Evolutionary conservation across 106 monocot species (phyloP).

Genomic region (Dioscorea alata): DNA sequence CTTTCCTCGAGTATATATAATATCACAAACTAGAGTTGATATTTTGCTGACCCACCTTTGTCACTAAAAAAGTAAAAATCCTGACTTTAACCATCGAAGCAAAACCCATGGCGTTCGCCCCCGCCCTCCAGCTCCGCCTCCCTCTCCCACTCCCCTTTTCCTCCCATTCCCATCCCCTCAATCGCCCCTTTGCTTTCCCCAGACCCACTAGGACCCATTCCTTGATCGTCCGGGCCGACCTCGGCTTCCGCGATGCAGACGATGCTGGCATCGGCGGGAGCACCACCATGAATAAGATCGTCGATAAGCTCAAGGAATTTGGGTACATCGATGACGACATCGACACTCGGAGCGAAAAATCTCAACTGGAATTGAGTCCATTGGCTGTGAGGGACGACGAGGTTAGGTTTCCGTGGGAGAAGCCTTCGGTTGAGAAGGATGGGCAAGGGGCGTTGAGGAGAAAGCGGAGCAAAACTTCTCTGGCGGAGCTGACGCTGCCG

Average conservation of each 20-base stretch:
- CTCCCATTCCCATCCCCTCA: constrained; percentile 6
- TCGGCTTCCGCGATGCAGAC: constrained; percentile 49
- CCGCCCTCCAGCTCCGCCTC: constrained; percentile 5
- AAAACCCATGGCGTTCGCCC: not conserved
- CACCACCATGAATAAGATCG: constrained; percentile 74
- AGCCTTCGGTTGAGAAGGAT: constrained; percentile 13
- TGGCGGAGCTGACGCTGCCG: constrained; percentile 86
- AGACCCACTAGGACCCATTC: constrained; percentile 22
- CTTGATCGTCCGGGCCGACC: constrained; percentile 37
- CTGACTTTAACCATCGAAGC: too few relatives aligned
- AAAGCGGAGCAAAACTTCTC: constrained; percentile 54
- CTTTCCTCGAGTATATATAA: too few relatives aligned
- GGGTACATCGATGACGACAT: constrained; percentile 61
- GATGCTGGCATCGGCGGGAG: constrained; percentile 63
- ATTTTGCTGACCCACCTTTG: too few relatives aligned
- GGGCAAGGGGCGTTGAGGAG: constrained; percentile 13
- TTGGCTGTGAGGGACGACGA: constrained; percentile 67
- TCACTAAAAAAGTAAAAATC: too few relatives aligned
- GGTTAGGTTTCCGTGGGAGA: constrained; percentile 88
- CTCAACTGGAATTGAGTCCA: constrained; percentile 60
- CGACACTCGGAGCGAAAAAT: constrained; percentile 9
- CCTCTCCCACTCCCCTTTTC: constrained; percentile 6
- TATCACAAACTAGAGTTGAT: too few relatives aligned
- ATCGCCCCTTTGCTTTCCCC: not conserved
- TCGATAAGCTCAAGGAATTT: constrained; percentile 65